Base-by-base conservation (phyloP, 2,329 filamentous ascomycete genomes). In the Diaporthe ampelina region DNA sequence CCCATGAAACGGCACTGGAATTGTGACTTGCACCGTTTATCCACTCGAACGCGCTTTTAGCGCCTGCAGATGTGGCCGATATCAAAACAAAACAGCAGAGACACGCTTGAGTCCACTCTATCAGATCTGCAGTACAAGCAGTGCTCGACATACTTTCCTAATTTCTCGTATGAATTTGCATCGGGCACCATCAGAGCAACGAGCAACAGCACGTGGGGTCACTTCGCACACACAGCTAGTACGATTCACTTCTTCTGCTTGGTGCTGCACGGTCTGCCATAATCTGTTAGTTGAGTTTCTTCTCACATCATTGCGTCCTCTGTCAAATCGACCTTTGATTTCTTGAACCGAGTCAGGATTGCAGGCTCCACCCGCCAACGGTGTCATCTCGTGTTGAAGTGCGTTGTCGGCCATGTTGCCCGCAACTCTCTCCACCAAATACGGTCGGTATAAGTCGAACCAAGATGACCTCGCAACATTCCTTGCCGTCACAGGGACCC, bases 391-490 rank as follows among this genome's bases (percentile, higher is more conserved):
- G n/a, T n/a, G 19, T 40, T 37, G 56, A 52, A 9, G n/a, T 9
- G 24, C 13, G 29, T 13, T 8, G 9, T 4, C 21, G 11, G 8
- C 45, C 29, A 67, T 52, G 26, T 21, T 61, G n/a, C 69, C 69
- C 32, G 26, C 69, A 8, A 48, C 50, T 17, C 13, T 70, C 15
- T 59, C 68, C 8, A 70, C 68, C 68, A 70, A 59, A 15, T 70
- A 70, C 21, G 54, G 69, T 40, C 56, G 69, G 15, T 71, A 71
- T 24, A 71, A 71, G 57, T 32, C 57, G 7, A 71, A 71, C 9
- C 56, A 71, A 71, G 56, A 71, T 43, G 69, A 71, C 32, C 69
- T 71, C 11, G 56, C 69, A 19, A 71, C 56, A 8, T 71, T 50
- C 29, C 69, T 71, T 50, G 69, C 69, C 10, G 56, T 71, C 29